Percentiles rank a stretch among this genome's conserved stretches.
Evolutionary conservation across 108 stramenopile species (phyloP).

Genomic region (Cyclotella choctawhatcheeana): DNA sequence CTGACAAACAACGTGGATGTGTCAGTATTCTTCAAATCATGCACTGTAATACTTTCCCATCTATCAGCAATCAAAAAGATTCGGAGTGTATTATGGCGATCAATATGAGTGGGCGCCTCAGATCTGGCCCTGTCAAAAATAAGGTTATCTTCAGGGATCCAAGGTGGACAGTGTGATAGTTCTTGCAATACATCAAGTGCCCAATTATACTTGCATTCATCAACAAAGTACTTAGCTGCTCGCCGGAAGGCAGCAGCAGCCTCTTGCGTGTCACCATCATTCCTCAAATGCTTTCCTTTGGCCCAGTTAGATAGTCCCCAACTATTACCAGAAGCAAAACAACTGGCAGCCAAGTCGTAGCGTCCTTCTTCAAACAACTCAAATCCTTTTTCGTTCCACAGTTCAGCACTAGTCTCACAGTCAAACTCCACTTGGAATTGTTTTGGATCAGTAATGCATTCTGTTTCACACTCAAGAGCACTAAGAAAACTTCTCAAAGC

Average conservation of each 20-base stretch:
- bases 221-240: slow-evolving; percentile 8
- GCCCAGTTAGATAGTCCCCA: slow-evolving; percentile 9
- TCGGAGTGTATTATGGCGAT: slow-evolving; percentile 1
- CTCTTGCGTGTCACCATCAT: not conserved
- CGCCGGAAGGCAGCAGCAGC: slow-evolving; percentile 12
- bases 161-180: slow-evolving; percentile 11
- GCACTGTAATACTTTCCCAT: not conserved
- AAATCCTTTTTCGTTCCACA: slow-evolving; percentile 24
- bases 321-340: slow-evolving; percentile 19
- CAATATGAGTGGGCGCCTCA: slow-evolving; percentile 6
- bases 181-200: slow-evolving; percentile 13
- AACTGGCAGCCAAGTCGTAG: slow-evolving; percentile 32
- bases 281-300: slow-evolving; percentile 7
- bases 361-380: slow-evolving; percentile 25
- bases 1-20: slow-evolving; percentile 6
- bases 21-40: slow-evolving; percentile 7
- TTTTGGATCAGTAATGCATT: slow-evolving; percentile 12
- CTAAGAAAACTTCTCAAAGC: slow-evolving; percentile 22
- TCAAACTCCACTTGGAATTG: slow-evolving; percentile 31
- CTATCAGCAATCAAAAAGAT: not conserved
- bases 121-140: slow-evolving; percentile 11
- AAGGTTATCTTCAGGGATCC: not conserved
- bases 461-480: slow-evolving; percentile 23
- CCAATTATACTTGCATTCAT: not conserved
- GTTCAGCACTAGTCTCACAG: slow-evolving; percentile 9